Base-by-base conservation (phyloP, 495 filamentous ascomycete species). In the Glarea lozoyensis region DNA sequence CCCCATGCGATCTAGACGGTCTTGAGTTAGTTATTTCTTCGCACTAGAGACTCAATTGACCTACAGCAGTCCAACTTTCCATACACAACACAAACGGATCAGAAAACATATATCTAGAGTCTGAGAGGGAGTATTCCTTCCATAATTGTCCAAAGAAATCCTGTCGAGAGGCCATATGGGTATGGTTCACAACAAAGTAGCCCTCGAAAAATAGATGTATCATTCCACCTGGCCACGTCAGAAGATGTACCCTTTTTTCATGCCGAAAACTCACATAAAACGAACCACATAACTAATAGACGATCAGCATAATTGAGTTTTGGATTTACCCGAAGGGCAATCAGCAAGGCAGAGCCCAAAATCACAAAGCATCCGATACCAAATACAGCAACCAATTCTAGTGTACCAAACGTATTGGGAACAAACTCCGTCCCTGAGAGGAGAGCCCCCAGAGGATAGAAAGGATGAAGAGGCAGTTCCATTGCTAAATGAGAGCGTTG, bases 171-270 rank as follows among this genome's bases (percentile, higher is more conserved):
- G 59, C 66, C 56, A 79, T 67, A 38, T 48, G 46, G 12, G 52
- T 50, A 43, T 61, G 60, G 50, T 73, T 69, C 32, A 55, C 52
- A 12, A 61, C 69, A 50, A 69, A 77, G 56, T 78, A 78, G 32
- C 65, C 68, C 58, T 79, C 75, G 45, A 79, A 76, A 55, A 75
- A 70, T 32, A 73, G 25, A 57, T 78, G 75, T 43, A 79, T 76
- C 41, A 43, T 65, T 16, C 75, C 75, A 36, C 56, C 67, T 71
- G 37, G 38, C 23, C 19, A 33, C 12, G 22, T 42, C 18, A 49
- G 22, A 23, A 6, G 15, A 15, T 31, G 37, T 7, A 18, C 5
- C n/a, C 5, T 7, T 31, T 31, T 2, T 10, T 19, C 13, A 17
- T 20, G n/a, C 32, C 20, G 9, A 40, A 21, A 4, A 60, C 63